Evolutionary conservation across 768 basidiomycete genomes (phyloP).

Genomic region (Psilocybe subaeruginosa): DNA sequence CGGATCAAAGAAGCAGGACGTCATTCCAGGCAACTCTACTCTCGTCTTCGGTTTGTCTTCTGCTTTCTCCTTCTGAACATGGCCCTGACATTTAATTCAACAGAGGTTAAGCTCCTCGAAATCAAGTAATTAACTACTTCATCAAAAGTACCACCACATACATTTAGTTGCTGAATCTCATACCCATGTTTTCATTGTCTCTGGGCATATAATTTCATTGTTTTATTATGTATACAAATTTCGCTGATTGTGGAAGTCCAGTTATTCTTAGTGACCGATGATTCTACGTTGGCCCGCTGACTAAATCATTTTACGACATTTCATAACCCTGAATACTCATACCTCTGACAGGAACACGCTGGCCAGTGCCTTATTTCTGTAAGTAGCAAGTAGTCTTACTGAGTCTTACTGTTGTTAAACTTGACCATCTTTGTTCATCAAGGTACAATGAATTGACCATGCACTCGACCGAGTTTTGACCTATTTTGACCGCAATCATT

Average conservation of each 20-base stretch:
- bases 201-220: neutral
- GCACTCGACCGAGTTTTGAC: neutral
- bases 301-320: neutral
- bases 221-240: neutral
- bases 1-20: constrained; percentile 59
- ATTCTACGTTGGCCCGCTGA: constrained; percentile 4
- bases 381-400: neutral
- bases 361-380: neutral
- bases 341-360: no score
- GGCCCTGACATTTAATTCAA: constrained; percentile 6
- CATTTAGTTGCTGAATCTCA: neutral
- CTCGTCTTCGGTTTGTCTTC: constrained; percentile 72
- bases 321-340: neutral
- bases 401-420: neutral
- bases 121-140: constrained; percentile 52
- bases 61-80: neutral
- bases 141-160: constrained; percentile 16
- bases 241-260: neutral
- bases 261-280: neutral
- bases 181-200: neutral
- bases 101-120: constrained; percentile 75
- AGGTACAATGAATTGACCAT: neutral
- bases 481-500: neutral
- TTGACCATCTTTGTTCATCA: neutral
- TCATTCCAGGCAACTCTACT: constrained; percentile 81